phyloP scores from a whole-genome alignment of 2,329 filamentous ascomycete species.

The Waltergamsia citrina region DNA sequence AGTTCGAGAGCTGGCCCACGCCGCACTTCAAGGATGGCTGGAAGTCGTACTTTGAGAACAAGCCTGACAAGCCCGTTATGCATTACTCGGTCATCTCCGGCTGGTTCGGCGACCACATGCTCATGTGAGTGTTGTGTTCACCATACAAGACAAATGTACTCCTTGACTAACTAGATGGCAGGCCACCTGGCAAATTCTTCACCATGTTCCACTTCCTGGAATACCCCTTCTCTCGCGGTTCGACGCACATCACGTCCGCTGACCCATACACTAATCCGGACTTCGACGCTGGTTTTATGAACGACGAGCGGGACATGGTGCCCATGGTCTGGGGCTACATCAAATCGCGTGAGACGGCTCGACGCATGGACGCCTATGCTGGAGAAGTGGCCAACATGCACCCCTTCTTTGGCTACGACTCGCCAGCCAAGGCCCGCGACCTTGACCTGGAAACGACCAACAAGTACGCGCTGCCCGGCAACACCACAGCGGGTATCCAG shows the following conservation, averaged over 20 bases:
- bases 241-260: conserved; percentile 59
- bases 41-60: conserved; percentile 77
- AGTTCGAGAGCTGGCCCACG: conserved; percentile 65
- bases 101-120: conserved; percentile 52
- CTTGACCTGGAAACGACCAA: conserved; percentile 70
- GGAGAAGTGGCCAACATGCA: conserved; percentile 63
- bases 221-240: conserved; percentile 68
- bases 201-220: conserved; percentile 78
- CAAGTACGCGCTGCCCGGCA: conserved; percentile 62
- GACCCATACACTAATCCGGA: conserved; percentile 67
- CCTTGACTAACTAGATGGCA: conserved; percentile 27
- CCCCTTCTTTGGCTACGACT: conserved; percentile 64
- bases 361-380: conserved; percentile 68
- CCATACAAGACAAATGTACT: conserved; percentile 9
- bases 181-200: conserved; percentile 72
- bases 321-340: conserved; percentile 81
- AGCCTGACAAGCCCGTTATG: conserved; percentile 81
- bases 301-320: conserved; percentile 75
- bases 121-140: conserved; percentile 31
- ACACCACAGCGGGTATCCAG: conserved; percentile 61
- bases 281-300: conserved; percentile 79
- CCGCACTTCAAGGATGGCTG: conserved; percentile 66
- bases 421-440: conserved; percentile 59
- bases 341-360: conserved; percentile 71
- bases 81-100: conserved; percentile 71